phyloP scores from a whole-genome alignment of 1,284 basidiomycete species.

The Trichosporon sp. region DNA sequence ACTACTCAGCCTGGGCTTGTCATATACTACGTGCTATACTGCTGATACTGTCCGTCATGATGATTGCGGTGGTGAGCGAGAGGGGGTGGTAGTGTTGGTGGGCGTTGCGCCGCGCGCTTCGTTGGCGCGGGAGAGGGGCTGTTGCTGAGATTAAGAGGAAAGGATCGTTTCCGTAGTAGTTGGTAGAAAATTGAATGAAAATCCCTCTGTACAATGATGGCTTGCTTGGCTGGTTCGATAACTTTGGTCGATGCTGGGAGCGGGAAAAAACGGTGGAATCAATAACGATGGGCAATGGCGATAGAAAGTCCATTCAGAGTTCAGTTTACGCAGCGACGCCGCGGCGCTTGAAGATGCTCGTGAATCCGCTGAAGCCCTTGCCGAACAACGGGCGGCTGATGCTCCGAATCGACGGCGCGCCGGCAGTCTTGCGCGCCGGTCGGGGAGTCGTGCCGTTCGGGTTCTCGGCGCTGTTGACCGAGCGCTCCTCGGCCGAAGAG shows the following conservation, averaged over 20 bases:
- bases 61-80: not conserved
- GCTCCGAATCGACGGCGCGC: slow-evolving; percentile 5
- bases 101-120: not conserved
- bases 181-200: not conserved
- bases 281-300: not conserved
- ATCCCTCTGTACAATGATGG: not conserved
- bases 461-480: not conserved
- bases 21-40: not conserved
- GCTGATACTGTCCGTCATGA: not conserved
- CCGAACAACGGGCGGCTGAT: not conserved
- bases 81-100: not conserved
- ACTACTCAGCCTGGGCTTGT: not conserved
- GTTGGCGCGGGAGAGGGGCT: not conserved
- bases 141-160: not conserved
- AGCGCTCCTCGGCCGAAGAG: slow-evolving; percentile 12
- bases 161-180: not conserved
- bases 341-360: slow-evolving; percentile 19
- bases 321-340: slow-evolving; percentile 10
- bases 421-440: not conserved
- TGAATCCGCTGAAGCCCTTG: slow-evolving; percentile 5
- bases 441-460: not conserved
- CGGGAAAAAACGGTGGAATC: not conserved
- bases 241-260: not conserved
- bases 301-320: not conserved
- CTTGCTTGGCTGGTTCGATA: not conserved